Percentiles rank a stretch among this genome's conserved stretches.
These are phyloP conservation scores for Polytrichum commune DNA, from an alignment of 225 moss, liverwort and hornwort species.

Conservation along the genomic window DNA sequence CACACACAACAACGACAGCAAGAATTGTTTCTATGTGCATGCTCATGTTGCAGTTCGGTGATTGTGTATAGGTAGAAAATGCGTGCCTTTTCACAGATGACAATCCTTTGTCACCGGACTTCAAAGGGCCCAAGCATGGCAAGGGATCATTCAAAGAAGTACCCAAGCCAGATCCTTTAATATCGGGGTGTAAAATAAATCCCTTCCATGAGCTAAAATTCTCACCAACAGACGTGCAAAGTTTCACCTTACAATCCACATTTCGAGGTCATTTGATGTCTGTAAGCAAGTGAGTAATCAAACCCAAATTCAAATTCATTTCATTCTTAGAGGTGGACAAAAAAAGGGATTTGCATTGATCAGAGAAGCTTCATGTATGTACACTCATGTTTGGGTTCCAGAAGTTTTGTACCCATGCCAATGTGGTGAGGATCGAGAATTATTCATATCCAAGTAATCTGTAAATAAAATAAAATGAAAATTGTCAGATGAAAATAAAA, in stretches of 20 bases:
- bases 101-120: constrained; percentile 54
- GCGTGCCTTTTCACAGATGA: constrained; percentile 47
- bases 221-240: constrained; percentile 57
- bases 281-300: constrained; percentile 73
- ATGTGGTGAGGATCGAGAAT: no score
- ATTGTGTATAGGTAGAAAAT: constrained; percentile 33
- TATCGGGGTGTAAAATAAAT: constrained; percentile 65
- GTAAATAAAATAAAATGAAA: no score
- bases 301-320: background rate
- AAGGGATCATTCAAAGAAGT: constrained; percentile 45
- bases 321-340: no score
- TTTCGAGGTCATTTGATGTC: constrained; percentile 79
- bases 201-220: constrained; percentile 45
- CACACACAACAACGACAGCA: no score
- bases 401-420: no score
- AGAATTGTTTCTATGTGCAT: no score
- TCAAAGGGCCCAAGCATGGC: constrained; percentile 45
- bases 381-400: no score
- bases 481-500: no score
- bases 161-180: constrained; percentile 75
- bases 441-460: no score
- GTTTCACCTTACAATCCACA: constrained; percentile 54
- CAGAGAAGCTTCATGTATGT: no score
- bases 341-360: no score
- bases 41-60: no score